Percentiles rank a stretch among this genome's conserved stretches.
These are phyloP conservation scores for Fusarium austroafricanum DNA, from an alignment of 2,329 filamentous ascomycete genomes.

Conservation along the genomic window DNA sequence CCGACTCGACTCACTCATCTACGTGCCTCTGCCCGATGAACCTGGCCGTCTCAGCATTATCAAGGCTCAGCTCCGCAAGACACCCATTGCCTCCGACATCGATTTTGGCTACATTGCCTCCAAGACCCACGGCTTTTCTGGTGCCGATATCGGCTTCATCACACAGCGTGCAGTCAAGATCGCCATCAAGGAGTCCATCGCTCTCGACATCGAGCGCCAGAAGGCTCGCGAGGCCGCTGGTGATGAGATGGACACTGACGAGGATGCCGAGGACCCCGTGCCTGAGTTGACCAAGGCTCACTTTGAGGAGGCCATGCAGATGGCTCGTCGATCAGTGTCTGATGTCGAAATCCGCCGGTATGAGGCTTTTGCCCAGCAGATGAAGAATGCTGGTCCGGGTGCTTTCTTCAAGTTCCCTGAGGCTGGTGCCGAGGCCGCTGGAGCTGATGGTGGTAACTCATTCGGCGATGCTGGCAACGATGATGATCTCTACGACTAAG, in stretches of 20 bases:
- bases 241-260: conserved; percentile 76
- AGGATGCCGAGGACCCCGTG: conserved; percentile 90
- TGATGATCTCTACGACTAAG: conserved; percentile 95
- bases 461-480: conserved; percentile 93
- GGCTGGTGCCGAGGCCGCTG: conserved; percentile 72
- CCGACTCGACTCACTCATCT: conserved; percentile 98
- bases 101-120: conserved; percentile 91
- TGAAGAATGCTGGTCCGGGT: conserved; percentile 97
- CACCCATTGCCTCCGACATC: conserved; percentile 87
- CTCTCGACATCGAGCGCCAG: conserved; percentile 85
- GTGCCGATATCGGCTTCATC: conserved; percentile 99
- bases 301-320: conserved; percentile 98
- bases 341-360: conserved; percentile 98
- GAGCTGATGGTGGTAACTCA: conserved; percentile 68
- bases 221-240: conserved; percentile 90
- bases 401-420: conserved; percentile 98
- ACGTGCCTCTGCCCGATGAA: conserved; percentile 96
- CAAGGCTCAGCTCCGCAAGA: conserved; percentile 97
- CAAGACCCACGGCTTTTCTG: conserved; percentile 98
- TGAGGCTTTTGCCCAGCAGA: conserved; percentile 97
- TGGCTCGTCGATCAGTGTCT: conserved; percentile 90
- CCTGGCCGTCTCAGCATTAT: conserved; percentile 89
- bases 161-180: conserved; percentile 99
- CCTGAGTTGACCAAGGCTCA: conserved; percentile 95
- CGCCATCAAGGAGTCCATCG: conserved; percentile 97